Evolutionary conservation across 1,284 basidiomycete genomes (phyloP).

Genomic region (Psilocybe mexicana): DNA sequence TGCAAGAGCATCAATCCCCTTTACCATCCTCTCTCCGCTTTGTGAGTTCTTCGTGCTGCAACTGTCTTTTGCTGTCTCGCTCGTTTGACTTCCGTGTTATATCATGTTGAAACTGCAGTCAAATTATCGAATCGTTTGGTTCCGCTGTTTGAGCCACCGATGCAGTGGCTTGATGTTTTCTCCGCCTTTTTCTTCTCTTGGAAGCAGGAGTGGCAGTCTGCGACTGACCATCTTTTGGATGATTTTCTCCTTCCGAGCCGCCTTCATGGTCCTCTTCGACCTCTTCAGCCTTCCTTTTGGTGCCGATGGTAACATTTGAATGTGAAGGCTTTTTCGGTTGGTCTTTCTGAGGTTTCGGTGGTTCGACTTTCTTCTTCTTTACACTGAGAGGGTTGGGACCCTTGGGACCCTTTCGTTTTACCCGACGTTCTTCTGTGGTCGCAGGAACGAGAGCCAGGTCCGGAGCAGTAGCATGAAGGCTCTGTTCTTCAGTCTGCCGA

Average conservation of each 20-base stretch:
- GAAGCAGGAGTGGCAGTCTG: background rate
- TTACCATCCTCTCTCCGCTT: no score
- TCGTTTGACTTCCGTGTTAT: no score
- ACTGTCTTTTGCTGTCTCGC: no score
- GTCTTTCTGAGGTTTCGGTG: conserved; percentile 10
- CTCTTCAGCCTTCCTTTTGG: conserved; percentile 24
- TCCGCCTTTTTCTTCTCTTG: conserved; percentile 24
- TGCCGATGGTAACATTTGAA: conserved; percentile 9
- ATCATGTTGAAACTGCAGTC: background rate
- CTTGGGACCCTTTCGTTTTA: conserved; percentile 75
- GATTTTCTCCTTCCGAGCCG: background rate
- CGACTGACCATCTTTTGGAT: background rate
- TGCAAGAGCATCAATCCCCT: no score
- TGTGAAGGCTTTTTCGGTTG: background rate
- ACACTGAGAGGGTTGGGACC: conserved; percentile 92
- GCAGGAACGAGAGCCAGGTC: conserved; percentile 44
- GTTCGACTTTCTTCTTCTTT: conserved; percentile 73
- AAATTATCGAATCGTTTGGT: background rate
- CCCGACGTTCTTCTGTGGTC: conserved; percentile 42
- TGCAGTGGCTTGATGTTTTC: conserved; percentile 19
- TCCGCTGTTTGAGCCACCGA: background rate
- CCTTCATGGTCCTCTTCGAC: conserved; percentile 11
- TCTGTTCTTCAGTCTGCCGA: conserved; percentile 54
- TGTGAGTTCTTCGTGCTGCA: no score
- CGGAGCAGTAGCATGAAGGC: conserved; percentile 46